phyloP scores from a whole-genome alignment of 345 rosid species.

The Fremontodendron californicum region DNA sequence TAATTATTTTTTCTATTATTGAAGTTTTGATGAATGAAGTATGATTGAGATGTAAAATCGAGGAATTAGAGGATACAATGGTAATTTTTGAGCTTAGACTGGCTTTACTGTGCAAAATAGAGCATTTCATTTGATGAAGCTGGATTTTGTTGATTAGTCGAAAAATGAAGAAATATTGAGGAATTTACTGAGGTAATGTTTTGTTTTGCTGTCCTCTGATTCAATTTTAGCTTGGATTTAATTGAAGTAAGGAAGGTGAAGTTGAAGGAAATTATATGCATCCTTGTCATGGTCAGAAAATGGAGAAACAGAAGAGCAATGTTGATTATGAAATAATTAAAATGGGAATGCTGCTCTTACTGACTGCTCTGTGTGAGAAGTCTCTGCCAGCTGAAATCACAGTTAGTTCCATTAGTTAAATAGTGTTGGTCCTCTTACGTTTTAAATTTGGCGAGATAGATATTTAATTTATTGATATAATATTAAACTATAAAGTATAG shows the following conservation, averaged over 20 bases:
- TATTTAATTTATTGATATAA: background rate
- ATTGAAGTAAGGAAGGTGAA: background rate
- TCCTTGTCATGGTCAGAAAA: background rate
- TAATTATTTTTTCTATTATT: conserved; percentile 7
- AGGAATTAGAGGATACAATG: conserved; percentile 27
- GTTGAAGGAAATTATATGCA: background rate
- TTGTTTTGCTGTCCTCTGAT: background rate
- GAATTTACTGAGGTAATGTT: background rate
- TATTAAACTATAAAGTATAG: background rate
- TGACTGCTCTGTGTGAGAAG: background rate
- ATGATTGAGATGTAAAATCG: conserved; percentile 29
- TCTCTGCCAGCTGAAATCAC: background rate
- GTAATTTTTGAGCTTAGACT: conserved; percentile 13
- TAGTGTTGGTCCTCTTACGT: background rate
- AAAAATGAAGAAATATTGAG: background rate
- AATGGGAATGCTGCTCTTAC: conserved; percentile 4
- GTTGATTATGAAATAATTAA: conserved; percentile 1
- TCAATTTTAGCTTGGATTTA: background rate
- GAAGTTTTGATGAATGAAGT: conserved; percentile 31
- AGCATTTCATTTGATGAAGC: conserved; percentile 5
- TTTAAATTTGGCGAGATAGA: background rate
- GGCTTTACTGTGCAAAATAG: background rate
- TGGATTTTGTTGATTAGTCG: background rate
- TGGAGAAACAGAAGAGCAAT: background rate
- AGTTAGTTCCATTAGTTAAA: background rate